Conservation (phyloP, 2,329 filamentous ascomycete genomes). For the Botrytis sinoallii region DNA sequence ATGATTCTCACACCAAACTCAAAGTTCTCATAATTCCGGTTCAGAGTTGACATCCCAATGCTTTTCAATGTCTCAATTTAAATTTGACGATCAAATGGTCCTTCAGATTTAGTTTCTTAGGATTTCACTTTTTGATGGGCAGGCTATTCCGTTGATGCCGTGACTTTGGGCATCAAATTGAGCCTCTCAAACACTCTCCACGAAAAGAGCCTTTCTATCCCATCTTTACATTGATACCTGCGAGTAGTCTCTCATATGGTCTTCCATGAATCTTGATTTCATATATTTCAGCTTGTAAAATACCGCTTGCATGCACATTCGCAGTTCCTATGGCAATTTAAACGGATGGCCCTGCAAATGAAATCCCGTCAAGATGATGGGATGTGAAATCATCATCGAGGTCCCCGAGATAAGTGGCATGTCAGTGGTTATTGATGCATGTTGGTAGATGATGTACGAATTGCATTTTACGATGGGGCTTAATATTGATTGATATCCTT, state of each 20-base stretch:
- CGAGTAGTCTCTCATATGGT: background rate
- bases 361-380: background rate
- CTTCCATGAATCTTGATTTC: background rate
- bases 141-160: background rate
- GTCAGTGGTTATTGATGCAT: background rate
- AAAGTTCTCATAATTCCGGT: background rate
- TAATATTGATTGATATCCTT: background rate
- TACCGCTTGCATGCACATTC: background rate
- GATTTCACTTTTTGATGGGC: background rate
- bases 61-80: background rate
- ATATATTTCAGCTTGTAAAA: background rate
- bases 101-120: background rate
- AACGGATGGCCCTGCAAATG: background rate
- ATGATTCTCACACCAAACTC: background rate
- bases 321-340: background rate
- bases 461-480: background rate
- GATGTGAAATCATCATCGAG: background rate
- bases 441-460: slow-evolving; percentile 29
- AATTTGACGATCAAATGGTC: background rate
- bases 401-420: background rate
- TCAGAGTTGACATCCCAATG: background rate
- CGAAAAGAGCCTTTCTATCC: background rate
- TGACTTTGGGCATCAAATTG: background rate
- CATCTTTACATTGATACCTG: background rate
- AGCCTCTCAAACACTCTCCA: background rate